Conservation (phyloP, 164 flowering plant species). For the Vitis labrusca region DNA sequence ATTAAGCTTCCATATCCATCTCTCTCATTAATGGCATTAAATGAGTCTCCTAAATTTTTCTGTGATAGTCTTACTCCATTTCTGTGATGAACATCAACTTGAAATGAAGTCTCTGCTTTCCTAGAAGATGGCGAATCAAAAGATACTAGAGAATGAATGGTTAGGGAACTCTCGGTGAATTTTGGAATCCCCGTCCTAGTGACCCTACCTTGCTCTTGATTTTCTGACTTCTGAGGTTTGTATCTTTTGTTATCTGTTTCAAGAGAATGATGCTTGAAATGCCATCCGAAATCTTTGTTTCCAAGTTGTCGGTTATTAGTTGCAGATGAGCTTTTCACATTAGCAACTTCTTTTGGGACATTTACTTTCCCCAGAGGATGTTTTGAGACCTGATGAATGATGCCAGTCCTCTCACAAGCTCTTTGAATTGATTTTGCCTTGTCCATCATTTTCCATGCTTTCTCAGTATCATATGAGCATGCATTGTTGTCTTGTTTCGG, state of each 20-base stretch:
- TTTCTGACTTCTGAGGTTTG: conserved; percentile 8
- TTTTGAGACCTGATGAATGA: conserved; percentile 11
- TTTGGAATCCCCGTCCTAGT: conserved; percentile 3
- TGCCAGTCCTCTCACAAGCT: conserved; percentile 6
- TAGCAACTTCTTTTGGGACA: conserved; percentile 15
- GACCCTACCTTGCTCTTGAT: conserved; percentile 12
- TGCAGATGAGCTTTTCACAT: background rate
- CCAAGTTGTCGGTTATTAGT: conserved; percentile 5
- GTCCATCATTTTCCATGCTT: conserved; percentile 81
- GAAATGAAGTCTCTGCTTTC: conserved; percentile 7
- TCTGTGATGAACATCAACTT: conserved; percentile 3
- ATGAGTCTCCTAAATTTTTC: background rate
- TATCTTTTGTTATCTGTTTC: conserved; percentile 8
- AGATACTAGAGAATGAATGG: conserved; percentile 12
- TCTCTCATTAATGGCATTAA: conserved; percentile 3
- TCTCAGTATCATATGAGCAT: conserved; percentile 35
- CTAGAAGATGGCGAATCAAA: conserved; percentile 10
- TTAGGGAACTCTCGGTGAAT: conserved; percentile 1
- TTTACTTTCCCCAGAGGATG: conserved; percentile 7
- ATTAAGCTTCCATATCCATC: conserved; percentile 12
- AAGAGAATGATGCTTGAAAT: background rate
- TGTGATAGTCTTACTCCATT: background rate
- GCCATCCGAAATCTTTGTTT: conserved; percentile 9
- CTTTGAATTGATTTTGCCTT: conserved; percentile 43
- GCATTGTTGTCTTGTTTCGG: conserved; percentile 2